These are phyloP conservation scores for Candida xyloterini DNA, from an alignment of 805 yeast genomes.

Conservation along the genomic window DNA sequence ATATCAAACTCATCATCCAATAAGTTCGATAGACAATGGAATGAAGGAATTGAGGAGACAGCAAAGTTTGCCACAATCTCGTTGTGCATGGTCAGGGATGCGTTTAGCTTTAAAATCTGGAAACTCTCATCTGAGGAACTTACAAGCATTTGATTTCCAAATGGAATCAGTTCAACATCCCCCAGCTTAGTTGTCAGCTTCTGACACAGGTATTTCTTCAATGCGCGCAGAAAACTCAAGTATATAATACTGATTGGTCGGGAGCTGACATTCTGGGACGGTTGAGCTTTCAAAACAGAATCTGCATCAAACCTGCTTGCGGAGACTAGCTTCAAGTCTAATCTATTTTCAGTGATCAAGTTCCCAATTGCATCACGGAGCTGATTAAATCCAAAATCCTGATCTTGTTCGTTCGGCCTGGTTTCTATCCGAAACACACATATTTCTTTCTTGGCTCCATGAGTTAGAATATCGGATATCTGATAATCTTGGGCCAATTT, in stretches of 20 bases:
- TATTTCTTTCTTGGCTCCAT: slow-evolving; percentile 31
- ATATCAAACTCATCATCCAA: slow-evolving; percentile 14
- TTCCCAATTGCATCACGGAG: slow-evolving; percentile 33
- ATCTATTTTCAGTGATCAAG: slow-evolving; percentile 26
- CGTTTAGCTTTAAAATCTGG: slow-evolving; percentile 42
- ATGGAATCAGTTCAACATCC: slow-evolving; percentile 41
- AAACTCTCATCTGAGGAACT: slow-evolving; percentile 13
- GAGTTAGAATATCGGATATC: slow-evolving; percentile 29
- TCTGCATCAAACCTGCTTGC: slow-evolving; percentile 29
- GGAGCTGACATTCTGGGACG: slow-evolving; percentile 11
- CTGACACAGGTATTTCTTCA: slow-evolving; percentile 39
- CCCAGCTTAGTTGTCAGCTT: slow-evolving; percentile 26
- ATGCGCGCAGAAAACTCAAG: slow-evolving; percentile 48
- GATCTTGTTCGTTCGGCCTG: slow-evolving; percentile 11
- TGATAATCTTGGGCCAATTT: slow-evolving; percentile 29
- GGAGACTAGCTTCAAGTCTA: slow-evolving; percentile 26
- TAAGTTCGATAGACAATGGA: slow-evolving; percentile 21
- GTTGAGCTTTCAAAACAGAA: slow-evolving; percentile 22
- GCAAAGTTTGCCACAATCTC: slow-evolving; percentile 40
- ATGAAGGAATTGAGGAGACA: slow-evolving; percentile 13
- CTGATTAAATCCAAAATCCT: slow-evolving; percentile 28
- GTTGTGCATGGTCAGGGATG: slow-evolving; percentile 45
- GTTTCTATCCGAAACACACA: slow-evolving; percentile 32
- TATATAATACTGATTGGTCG: slow-evolving; percentile 35
- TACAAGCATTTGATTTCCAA: slow-evolving; percentile 44